Evolutionary conservation across 208 protist species (phyloP), one percentile per base, ranked within the genome.

Genomic region (Phytomonas sp.): DNA sequence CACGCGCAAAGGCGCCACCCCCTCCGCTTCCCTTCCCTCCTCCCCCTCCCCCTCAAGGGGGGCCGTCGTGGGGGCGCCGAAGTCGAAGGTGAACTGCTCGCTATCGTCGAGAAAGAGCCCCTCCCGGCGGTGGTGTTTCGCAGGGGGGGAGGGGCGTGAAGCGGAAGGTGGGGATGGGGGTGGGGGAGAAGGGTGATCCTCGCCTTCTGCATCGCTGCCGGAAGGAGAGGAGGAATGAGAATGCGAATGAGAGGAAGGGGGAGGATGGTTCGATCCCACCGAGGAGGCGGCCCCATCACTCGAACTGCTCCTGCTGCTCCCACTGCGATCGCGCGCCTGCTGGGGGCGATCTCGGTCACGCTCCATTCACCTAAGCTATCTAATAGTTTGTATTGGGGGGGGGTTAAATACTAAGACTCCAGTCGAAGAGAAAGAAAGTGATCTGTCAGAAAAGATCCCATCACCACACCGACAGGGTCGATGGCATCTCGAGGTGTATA

Each of bases 11-110:
- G 59, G n/a, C n/a, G n/a, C n/a, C 17, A 68, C 59, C 8, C 75
- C 33, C 9, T 75, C 62, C 11, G 13, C 53, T 31, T 64, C 73
- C 40, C 68, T 67, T 4, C 63, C 71, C 13, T 31, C 66, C 28
- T 68, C 71, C 33, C 69, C 62, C 46, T 63, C 53, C 0, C 60
- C 72, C 20, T 60, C 77, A 4, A 67, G 70, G 23, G 71, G 71
- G 1, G 46, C 62, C 33, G 51, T 51, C 4, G 62, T 76, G 30
- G 65, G 74, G 4, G 72, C 82, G 34, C 87, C 87, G 76, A 95
- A 95, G 76, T 92, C 85, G 68, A 95, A 95, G 8, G 79, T 62
- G 69, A 95, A 95, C 40, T 82, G 68, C 75, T 95, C 87, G 33
- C 74, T 76, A 17, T 93, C 90, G 9, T 63, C 75, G 15, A 95